A percentile compares a stretch with the other conserved stretches of the same genome.
These are phyloP conservation scores for Polytolypa hystricis DNA, from an alignment of 2,329 filamentous ascomycete genomes.

Conservation along the genomic window DNA sequence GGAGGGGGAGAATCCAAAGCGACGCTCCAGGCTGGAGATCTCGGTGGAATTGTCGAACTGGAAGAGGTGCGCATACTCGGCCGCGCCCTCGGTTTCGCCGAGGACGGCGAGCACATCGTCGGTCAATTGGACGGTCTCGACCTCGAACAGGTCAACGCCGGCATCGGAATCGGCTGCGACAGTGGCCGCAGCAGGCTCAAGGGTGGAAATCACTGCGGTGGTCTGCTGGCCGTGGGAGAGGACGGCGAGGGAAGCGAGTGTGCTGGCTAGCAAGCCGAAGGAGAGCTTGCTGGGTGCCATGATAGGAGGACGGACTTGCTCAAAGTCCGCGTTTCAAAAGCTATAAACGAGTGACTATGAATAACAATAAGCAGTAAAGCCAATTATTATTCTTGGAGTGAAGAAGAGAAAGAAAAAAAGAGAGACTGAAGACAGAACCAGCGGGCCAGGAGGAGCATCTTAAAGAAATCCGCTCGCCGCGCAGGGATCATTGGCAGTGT, in stretches of 20 bases:
- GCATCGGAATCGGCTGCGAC: conserved; percentile 11
- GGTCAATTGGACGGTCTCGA: conserved; percentile 19
- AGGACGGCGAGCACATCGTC: conserved; percentile 13
- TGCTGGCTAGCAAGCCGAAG: conserved; percentile 1
- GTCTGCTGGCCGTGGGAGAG: not conserved
- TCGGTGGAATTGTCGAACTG: conserved; percentile 14
- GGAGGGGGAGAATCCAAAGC: not conserved
- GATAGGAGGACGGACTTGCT: not conserved
- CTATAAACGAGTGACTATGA: not conserved
- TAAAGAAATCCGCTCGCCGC: too few species aligned
- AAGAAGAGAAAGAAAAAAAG: not conserved
- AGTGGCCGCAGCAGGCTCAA: conserved; percentile 6
- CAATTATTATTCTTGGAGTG: too few species aligned
- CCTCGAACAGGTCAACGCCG: conserved; percentile 15
- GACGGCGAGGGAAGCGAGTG: not conserved
- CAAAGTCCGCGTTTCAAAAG: not conserved
- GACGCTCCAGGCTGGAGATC: not conserved
- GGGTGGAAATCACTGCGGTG: not conserved
- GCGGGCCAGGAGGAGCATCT: too few species aligned
- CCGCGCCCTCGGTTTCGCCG: conserved; percentile 8
- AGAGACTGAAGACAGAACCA: too few species aligned
- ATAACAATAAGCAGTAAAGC: not conserved
- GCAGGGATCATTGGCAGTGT: too few species aligned
- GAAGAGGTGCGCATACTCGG: conserved; percentile 10
- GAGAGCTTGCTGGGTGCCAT: not conserved